Base-by-base conservation (phyloP, 371 early-diverging fungal species). In the Mucor plumbeus region DNA sequence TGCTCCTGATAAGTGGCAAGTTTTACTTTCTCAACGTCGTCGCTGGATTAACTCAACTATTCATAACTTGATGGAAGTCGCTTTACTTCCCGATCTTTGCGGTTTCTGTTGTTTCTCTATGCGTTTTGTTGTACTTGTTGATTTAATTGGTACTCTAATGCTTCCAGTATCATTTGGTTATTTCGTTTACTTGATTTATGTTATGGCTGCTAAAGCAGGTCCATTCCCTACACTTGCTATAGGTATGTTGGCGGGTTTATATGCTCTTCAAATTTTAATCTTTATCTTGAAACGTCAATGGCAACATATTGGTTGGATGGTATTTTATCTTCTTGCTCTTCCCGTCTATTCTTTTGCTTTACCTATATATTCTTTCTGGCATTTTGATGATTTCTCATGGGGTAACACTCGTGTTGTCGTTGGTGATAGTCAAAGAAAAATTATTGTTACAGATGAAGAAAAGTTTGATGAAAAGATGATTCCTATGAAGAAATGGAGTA, bases 41-140 rank as follows among this genome's bases (percentile, higher is more conserved):
- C 86, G 98, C 34, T 97, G 98, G 98, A 98, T 98, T 78, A 98
- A 98, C 81, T 96, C 97, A 5, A 98, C 98, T 0, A 90, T 98
- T 31, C 95, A 95, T 76, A 99, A 99, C 77, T 79, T 98, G 62
- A 88, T 96, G 75, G 99, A 97, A 79, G 84, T 98, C 7, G 80
- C 95, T 55, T 81, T 88, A 57, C 76, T 97, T n/a, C 88, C 90
- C 40, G 88, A 93, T 64, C 86, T 99, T 53, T 99, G 99, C 71
- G 99, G 99, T 3, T 93, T 94, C 69, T 95, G 94, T 73, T 96
- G 95, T 70, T 95, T 96, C 80, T 95, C 97, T 1, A 97, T 97
- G 97, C 92, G 95, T 33, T 96, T 97, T 77, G 89, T 92, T 21
- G 95, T 91, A 64, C 91, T 94, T 79, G 79, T 91, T 75, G 99